Evolutionary conservation across 192 early-diverging fungal genomes (phyloP).

Genomic region (Dispira simplex): DNA sequence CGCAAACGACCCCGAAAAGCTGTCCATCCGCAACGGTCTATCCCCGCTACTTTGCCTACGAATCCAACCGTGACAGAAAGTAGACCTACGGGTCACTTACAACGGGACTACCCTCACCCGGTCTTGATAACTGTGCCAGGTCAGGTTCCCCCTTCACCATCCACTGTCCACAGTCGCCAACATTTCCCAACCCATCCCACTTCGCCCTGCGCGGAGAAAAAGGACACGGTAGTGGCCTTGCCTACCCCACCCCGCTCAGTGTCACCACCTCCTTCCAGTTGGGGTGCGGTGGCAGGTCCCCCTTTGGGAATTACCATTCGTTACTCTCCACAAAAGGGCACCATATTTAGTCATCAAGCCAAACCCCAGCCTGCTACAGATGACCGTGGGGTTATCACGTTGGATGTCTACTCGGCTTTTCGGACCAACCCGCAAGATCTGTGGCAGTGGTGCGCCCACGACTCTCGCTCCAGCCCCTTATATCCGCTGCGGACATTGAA

Average conservation of each 20-base stretch:
- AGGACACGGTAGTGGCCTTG: background rate
- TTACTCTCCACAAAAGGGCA: background rate
- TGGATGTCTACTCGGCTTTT: constrained; percentile 9
- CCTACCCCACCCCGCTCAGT: background rate
- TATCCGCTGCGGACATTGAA: background rate
- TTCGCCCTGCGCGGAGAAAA: background rate
- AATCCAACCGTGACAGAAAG: background rate
- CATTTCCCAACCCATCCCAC: background rate
- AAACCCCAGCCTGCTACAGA: background rate
- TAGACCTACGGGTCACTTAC: background rate
- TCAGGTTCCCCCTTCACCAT: background rate
- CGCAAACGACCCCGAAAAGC: constrained; percentile 1
- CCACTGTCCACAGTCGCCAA: background rate
- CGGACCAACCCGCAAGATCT: constrained; percentile 4
- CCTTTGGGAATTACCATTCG: background rate
- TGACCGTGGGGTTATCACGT: background rate
- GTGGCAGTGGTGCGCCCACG: background rate
- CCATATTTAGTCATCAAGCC: background rate
- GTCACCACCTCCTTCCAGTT: background rate
- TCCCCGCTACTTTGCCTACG: background rate
- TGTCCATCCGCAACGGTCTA: background rate
- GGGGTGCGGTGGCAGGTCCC: background rate
- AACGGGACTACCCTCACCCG: background rate
- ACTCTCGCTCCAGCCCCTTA: background rate
- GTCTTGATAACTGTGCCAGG: background rate